A percentile compares a stretch with the other conserved stretches of the same genome.
Evolutionary conservation across 108 stramenopile species (phyloP).

Genomic region (Skeletonema tropicum): DNA sequence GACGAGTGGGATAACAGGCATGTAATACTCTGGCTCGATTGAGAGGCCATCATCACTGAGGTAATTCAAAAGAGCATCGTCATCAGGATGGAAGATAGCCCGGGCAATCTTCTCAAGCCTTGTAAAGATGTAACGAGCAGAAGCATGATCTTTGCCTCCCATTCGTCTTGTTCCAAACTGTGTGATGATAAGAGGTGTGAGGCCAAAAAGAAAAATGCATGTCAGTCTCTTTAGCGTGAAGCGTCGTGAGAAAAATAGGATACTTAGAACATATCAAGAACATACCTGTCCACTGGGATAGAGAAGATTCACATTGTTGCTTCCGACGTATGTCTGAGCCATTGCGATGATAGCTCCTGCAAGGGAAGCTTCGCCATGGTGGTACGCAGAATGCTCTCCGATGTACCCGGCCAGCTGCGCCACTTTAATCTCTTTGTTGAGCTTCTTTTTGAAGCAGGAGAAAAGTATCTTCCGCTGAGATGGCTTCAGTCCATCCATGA

Average conservation of each 20-base stretch:
- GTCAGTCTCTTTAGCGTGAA: too few species aligned
- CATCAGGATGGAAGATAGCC: slow-evolving; percentile 96
- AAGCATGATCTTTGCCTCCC: slow-evolving; percentile 97
- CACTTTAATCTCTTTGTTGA: slow-evolving; percentile 98
- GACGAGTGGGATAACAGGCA: slow-evolving; percentile 92
- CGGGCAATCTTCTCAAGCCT: slow-evolving; percentile 94
- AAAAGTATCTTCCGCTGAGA: slow-evolving; percentile 98
- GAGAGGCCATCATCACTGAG: slow-evolving; percentile 95
- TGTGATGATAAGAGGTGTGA: too few species aligned
- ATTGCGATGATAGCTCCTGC: slow-evolving; percentile 95
- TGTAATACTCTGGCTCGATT: slow-evolving; percentile 97
- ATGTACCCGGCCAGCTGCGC: slow-evolving; percentile 92
- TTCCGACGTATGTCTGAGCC: slow-evolving; percentile 97
- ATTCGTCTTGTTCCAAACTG: slow-evolving; percentile 97
- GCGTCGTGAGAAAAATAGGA: too few species aligned
- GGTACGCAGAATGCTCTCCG: slow-evolving; percentile 97
- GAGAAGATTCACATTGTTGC: slow-evolving; percentile 99
- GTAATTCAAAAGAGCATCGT: slow-evolving; percentile 94
- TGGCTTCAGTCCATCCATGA: slow-evolving; percentile 99
- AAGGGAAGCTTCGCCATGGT: slow-evolving; percentile 98
- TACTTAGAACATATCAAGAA: too few species aligned
- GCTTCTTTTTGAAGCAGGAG: slow-evolving; percentile 98
- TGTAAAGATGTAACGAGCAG: slow-evolving; percentile 99
- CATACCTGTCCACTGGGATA: too few species aligned
- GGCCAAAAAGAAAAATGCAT: too few species aligned